These are phyloP conservation scores for Nemania bipapillata DNA, from an alignment of 2,329 filamentous ascomycete species.

Conservation along the genomic window DNA sequence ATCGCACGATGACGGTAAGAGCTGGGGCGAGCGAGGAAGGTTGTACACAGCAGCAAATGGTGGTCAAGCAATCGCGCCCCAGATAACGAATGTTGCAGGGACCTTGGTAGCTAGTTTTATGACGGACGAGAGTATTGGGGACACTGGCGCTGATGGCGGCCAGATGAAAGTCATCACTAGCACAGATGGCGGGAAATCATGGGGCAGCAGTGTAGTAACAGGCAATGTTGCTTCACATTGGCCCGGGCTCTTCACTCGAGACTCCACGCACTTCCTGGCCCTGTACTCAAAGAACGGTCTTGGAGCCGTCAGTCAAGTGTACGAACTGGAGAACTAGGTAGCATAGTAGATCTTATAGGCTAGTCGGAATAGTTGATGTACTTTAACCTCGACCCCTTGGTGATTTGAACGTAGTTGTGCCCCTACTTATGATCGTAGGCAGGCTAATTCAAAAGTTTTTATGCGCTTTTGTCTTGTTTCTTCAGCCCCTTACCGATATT, in stretches of 20 bases:
- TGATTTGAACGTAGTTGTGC: not conserved
- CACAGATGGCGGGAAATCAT: conserved; percentile 44
- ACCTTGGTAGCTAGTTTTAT: conserved; percentile 58
- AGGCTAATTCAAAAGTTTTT: no score
- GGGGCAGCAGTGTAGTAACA: conserved; percentile 46
- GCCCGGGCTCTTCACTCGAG: conserved; percentile 49
- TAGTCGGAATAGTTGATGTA: not conserved
- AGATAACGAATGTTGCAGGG: conserved; percentile 57
- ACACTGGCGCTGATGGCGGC: conserved; percentile 42
- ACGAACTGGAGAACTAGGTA: conserved; percentile 32
- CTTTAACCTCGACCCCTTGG: not conserved
- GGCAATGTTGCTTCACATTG: conserved; percentile 47
- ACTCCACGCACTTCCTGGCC: conserved; percentile 46
- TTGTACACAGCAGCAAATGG: conserved; percentile 54
- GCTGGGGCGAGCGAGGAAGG: conserved; percentile 53
- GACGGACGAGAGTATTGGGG: conserved; percentile 56
- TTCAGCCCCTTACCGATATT: no score
- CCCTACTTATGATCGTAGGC: not conserved
- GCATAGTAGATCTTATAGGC: not conserved
- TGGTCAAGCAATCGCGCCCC: conserved; percentile 56
- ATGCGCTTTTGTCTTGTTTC: no score
- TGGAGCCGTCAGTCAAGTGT: conserved; percentile 45
- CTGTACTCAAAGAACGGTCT: conserved; percentile 46
- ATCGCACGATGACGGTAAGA: conserved; percentile 56
- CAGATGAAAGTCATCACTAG: conserved; percentile 52